Evolutionary conservation across 331 rosid species (phyloP), one percentile per base, ranked within the genome.

Genomic region (Quercus tomentella): DNA sequence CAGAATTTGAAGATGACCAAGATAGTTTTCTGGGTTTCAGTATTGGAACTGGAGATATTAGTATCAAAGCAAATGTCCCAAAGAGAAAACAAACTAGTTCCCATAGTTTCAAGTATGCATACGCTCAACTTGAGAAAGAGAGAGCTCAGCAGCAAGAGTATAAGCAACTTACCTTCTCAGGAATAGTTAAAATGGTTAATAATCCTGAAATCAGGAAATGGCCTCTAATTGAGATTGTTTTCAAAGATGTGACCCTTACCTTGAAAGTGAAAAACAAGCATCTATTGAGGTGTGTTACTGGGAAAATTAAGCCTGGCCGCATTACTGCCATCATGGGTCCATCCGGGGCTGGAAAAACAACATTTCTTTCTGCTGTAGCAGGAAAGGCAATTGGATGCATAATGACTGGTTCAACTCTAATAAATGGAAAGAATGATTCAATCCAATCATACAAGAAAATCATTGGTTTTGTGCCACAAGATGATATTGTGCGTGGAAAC

Each of bases 391-490:
- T 89, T 70, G 98, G 99, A 76, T 96, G 97, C 89, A 84, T 43
- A 41, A 82, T 79, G 71, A 86, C 82, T 72, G 98, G 99, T 81
- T 88, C 87, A 25, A 89, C 93, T 87, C 91, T 90, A 70, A 85
- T 93, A 75, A 93, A 96, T 74, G 98, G 94, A 80, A 91, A 82
- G 91, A 81, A 87, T 72, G 94, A 87, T 60, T 89, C 98, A 58
- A 90, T 96, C 82, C 93, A 87, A 58, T 91, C 97, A 28, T 93
- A 82, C 45, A 96, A 88, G 89, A 96, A 91, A 84, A 93, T 93
- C 77, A 88, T 92, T 82, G 99, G 98, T 56, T 96, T 96, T 88
- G 98, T 96, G 76, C 99, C 99, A 70, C 99, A 96, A 87, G 99
- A 96, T 89, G 99, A 93, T 81, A 84, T 93, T 30, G 99, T 96